Conservation (phyloP, 768 basidiomycete species). For the Lepiota brunneoincarnata region DNA sequence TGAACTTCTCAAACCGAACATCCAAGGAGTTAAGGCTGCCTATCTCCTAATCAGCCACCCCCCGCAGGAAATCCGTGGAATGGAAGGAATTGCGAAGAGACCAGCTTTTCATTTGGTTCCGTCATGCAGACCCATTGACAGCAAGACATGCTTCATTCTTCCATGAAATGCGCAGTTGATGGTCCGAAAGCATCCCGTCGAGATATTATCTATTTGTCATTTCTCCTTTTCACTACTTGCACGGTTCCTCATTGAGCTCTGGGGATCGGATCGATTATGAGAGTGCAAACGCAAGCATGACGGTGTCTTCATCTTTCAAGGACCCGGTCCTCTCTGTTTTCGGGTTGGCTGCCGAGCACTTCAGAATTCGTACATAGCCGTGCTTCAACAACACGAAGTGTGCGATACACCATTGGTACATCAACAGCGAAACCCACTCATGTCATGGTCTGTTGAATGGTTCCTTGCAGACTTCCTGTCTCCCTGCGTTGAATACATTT, state of each 20-base stretch:
- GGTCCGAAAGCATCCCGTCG: slow-evolving; percentile 57
- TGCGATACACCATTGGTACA: slow-evolving; percentile 60
- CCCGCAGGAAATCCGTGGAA: not conserved
- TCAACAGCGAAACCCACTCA: not conserved
- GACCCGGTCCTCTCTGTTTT: no score
- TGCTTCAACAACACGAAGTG: slow-evolving; percentile 53
- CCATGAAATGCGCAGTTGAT: slow-evolving; percentile 44
- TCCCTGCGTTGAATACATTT: no score
- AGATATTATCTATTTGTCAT: slow-evolving; percentile 55
- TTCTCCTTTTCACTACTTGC: slow-evolving; percentile 70
- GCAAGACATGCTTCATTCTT: slow-evolving; percentile 27
- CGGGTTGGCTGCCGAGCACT: slow-evolving; percentile 48
- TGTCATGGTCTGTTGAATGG: not conserved
- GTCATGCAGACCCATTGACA: not conserved
- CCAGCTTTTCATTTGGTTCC: not conserved
- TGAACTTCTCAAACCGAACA: no score
- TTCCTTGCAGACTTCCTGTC: no score
- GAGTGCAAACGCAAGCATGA: slow-evolving; percentile 20
- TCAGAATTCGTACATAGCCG: slow-evolving; percentile 66
- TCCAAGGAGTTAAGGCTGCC: no score
- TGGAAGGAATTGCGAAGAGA: no score
- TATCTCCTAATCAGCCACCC: no score
- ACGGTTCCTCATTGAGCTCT: slow-evolving; percentile 34
- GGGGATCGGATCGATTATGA: no score
- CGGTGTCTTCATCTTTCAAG: slow-evolving; percentile 57